Evolutionary conservation across 371 early-diverging fungal species (phyloP).

Genomic region (Apophysomyces ossiformis): DNA sequence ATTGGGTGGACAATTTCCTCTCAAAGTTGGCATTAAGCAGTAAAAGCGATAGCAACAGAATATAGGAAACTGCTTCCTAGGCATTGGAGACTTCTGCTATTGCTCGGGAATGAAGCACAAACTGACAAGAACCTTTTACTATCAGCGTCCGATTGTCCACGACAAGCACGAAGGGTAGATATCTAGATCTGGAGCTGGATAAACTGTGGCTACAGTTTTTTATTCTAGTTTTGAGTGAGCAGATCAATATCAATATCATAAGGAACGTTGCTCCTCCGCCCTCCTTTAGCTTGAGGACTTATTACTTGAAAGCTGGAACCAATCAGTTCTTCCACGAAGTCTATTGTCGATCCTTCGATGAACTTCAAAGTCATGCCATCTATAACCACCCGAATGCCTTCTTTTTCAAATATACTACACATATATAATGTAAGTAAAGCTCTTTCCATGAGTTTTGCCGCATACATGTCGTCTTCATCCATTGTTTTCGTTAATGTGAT

Average conservation of each 20-base stretch:
- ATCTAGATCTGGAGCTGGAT: too few species aligned
- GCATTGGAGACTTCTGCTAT: too few species aligned
- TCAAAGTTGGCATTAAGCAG: too few species aligned
- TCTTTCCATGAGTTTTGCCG: constrained; percentile 17
- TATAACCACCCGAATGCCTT: constrained; percentile 82
- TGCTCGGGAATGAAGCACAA: too few species aligned
- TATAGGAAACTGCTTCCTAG: too few species aligned
- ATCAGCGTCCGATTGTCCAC: too few species aligned
- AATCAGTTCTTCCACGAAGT: constrained; percentile 92
- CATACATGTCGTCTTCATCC: neutral
- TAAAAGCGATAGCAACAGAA: too few species aligned
- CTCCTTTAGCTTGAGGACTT: constrained; percentile 89
- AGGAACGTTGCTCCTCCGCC: constrained; percentile 89
- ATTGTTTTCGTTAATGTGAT: neutral
- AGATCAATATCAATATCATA: constrained; percentile 59
- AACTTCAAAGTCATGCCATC: constrained; percentile 85
- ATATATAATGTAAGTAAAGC: constrained; percentile 1
- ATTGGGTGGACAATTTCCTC: too few species aligned
- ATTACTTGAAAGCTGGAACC: constrained; percentile 91
- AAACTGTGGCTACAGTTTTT: neutral
- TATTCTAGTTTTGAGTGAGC: constrained; percentile 36
- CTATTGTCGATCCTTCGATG: constrained; percentile 85
- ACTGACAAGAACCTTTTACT: too few species aligned
- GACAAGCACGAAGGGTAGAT: too few species aligned
- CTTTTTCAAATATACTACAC: constrained; percentile 78